phyloP scores from a whole-genome alignment of 495 filamentous ascomycete species.

The Lindgomyces ingoldianus region DNA sequence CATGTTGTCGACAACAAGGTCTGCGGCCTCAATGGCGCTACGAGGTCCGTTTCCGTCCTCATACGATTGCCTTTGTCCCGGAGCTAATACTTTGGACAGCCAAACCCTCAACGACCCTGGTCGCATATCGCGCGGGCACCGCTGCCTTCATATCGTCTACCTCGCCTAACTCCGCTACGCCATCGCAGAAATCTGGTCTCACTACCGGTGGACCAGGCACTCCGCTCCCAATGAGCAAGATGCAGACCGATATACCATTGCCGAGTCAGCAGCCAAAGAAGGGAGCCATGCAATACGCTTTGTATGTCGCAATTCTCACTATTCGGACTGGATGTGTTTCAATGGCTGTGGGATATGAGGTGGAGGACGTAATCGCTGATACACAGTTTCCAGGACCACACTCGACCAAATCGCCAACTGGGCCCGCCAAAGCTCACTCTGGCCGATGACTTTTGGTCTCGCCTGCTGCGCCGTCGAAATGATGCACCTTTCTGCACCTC shows the following conservation, averaged over 20 bases:
- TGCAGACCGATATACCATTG: constrained; percentile 75
- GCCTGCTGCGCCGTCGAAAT: constrained; percentile 97
- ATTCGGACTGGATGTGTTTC: not conserved
- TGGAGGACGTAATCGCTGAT: constrained; percentile 26
- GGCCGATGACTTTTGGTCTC: constrained; percentile 98
- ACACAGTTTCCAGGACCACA: constrained; percentile 64
- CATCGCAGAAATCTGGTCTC: constrained; percentile 43
- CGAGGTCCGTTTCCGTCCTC: constrained; percentile 58
- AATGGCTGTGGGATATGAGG: not conserved
- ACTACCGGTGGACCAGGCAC: constrained; percentile 41
- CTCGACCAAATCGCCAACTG: constrained; percentile 92
- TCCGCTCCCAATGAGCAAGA: constrained; percentile 53
- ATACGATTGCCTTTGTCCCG: constrained; percentile 14
- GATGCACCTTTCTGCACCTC: constrained; percentile 96
- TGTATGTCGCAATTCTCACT: constrained; percentile 58
- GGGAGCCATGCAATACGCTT: constrained; percentile 92
- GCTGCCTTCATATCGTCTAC: constrained; percentile 63
- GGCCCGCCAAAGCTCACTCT: constrained; percentile 89
- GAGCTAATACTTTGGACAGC: constrained; percentile 52
- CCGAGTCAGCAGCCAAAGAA: constrained; percentile 91
- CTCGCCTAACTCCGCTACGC: constrained; percentile 57
- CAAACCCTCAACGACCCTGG: constrained; percentile 60
- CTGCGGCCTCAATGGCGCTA: constrained; percentile 66
- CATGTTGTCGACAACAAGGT: constrained; percentile 67
- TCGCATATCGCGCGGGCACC: constrained; percentile 57